These are phyloP conservation scores for Backusella macrospora DNA, from an alignment of 192 early-diverging fungal species.

Conservation along the genomic window DNA sequence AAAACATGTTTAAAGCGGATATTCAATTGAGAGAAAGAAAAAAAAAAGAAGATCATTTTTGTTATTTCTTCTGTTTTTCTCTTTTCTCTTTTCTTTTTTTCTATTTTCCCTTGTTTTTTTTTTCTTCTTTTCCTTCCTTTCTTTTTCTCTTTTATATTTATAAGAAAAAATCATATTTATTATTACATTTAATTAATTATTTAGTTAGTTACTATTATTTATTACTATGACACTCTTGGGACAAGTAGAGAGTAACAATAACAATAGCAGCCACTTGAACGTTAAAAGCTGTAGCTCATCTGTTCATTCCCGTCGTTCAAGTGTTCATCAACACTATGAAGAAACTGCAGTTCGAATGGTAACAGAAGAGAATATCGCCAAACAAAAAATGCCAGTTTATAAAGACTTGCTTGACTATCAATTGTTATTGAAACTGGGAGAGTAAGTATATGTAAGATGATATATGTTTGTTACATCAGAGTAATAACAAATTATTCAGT, in stretches of 20 bases:
- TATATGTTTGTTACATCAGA: background rate
- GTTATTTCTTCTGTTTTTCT: background rate
- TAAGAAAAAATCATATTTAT: background rate
- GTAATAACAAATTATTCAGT: constrained; percentile 42
- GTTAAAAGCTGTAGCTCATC: background rate
- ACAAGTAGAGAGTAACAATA: constrained; percentile 3
- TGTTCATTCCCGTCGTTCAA: constrained; percentile 11
- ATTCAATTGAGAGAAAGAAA: background rate
- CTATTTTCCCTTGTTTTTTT: background rate
- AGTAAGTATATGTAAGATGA: constrained; percentile 53
- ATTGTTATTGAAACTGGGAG: constrained; percentile 66
- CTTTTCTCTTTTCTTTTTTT: background rate
- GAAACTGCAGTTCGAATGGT: constrained; percentile 5
- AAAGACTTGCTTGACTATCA: constrained; percentile 58
- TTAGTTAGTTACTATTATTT: constrained; percentile 5
- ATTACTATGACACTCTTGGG: background rate
- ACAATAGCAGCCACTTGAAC: background rate
- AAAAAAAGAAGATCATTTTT: constrained; percentile 12
- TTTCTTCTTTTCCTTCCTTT: background rate
- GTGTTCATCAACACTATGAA: constrained; percentile 4
- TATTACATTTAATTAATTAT: background rate
- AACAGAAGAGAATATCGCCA: constrained; percentile 23
- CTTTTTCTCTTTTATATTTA: background rate
- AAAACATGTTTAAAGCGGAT: too few species aligned
- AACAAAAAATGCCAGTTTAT: constrained; percentile 46